Conservation (phyloP, 805 yeast species). For the Candida montana region DNA sequence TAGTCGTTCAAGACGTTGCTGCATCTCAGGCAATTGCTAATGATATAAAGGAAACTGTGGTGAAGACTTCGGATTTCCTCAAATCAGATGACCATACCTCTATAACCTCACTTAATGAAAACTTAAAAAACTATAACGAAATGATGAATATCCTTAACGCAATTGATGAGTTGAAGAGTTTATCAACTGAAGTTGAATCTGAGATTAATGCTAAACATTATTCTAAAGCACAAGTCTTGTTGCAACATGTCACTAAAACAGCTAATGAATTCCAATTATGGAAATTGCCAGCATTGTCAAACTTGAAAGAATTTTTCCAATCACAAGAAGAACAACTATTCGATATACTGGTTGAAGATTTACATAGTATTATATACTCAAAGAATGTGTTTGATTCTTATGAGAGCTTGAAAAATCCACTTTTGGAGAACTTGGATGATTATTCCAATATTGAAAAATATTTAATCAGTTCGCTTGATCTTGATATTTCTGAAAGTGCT, state of each 20-base stretch:
- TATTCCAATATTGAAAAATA: slow-evolving; percentile 47
- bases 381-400: slow-evolving; percentile 29
- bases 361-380: slow-evolving; percentile 63
- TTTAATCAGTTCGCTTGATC: slow-evolving; percentile 49
- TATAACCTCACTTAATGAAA: slow-evolving; percentile 44
- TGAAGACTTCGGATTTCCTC: slow-evolving; percentile 1
- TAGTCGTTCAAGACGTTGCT: slow-evolving; percentile 56
- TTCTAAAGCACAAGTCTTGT: slow-evolving; percentile 53
- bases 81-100: slow-evolving; percentile 5
- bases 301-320: slow-evolving; percentile 47
- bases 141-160: slow-evolving; percentile 66
- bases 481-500: slow-evolving; percentile 49
- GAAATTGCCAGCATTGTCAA: slow-evolving; percentile 48
- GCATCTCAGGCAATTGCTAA: slow-evolving; percentile 58
- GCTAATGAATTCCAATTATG: slow-evolving; percentile 53
- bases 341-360: slow-evolving; percentile 71
- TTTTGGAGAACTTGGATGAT: slow-evolving; percentile 16
- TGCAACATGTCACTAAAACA: slow-evolving; percentile 38
- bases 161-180: slow-evolving; percentile 52
- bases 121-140: slow-evolving; percentile 56
- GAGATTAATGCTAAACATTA: slow-evolving; percentile 67
- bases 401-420: slow-evolving; percentile 13
- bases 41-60: slow-evolving; percentile 42
- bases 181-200: slow-evolving; percentile 61
- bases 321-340: slow-evolving; percentile 56